These are phyloP conservation scores for Lactarius sp. DNA, from an alignment of 768 basidiomycete genomes.

Conservation along the genomic window DNA sequence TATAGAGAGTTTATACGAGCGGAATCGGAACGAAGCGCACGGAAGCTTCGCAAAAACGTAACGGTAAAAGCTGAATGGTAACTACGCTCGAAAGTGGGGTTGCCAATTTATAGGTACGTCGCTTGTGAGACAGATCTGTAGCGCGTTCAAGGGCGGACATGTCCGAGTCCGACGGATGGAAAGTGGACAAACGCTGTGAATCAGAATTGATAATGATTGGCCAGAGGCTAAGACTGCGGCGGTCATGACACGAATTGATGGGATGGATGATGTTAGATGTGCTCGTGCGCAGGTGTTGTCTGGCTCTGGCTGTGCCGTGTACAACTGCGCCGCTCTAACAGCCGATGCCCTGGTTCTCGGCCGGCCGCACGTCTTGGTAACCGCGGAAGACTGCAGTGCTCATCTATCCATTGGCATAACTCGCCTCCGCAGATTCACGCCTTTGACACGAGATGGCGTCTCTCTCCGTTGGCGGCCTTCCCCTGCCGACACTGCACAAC, in stretches of 20 bases:
- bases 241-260: conserved; percentile 11
- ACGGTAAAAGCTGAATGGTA: conserved; percentile 6
- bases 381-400: background rate
- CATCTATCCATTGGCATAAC: no score
- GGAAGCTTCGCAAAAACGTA: conserved; percentile 15
- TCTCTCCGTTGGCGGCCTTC: background rate
- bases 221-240: background rate
- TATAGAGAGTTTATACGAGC: conserved; percentile 14
- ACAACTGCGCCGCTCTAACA: background rate
- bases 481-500: background rate
- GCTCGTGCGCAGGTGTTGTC: background rate
- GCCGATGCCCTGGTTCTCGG: background rate
- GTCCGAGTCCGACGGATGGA: conserved; percentile 10
- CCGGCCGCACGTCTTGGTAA: background rate
- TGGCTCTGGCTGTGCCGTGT: background rate
- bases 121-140: conserved; percentile 15
- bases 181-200: conserved; percentile 2
- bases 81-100: background rate
- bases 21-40: conserved; percentile 7
- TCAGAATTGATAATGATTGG: conserved; percentile 1
- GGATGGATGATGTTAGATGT: conserved; percentile 8
- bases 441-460: no score
- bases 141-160: conserved; percentile 11
- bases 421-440: no score
- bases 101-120: conserved; percentile 16